Evolutionary conservation across 2,329 filamentous ascomycete genomes (phyloP), one percentile per base, ranked within the genome.

Genomic region (Alternaria brassicae): DNA sequence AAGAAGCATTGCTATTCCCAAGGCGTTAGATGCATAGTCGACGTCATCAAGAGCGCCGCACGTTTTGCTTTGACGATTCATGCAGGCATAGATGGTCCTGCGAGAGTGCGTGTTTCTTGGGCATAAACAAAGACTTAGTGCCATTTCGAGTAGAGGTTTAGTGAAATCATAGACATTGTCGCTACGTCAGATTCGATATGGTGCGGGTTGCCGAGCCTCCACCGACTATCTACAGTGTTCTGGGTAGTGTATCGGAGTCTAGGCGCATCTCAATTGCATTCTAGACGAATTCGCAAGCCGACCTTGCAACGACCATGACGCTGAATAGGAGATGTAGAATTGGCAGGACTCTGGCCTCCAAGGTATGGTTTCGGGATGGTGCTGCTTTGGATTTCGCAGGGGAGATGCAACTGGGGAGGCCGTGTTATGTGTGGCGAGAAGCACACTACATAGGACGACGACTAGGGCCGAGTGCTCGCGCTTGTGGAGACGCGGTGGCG

Each of bases 11-110:
- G 37, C 6, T 5, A 15, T 41, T 23, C 21, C n/a, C 37, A 19
- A 23, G 37, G 10, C 7, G 49, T 10, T 19, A 6, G 37, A 42
- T 6, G 30, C 13, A 40, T 36, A 37, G 36, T 23, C 41, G 32
- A 58, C 55, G 55, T 58, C 41, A 58, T 53, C 49, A 51, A 41
- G 27, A 25, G 13, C 40, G 41, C 13, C 4, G 30, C 21, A 34
- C 13, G 21, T 36, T 23, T 12, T 17, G 15, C 36, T 48, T 25
- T n/a, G 21, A 12, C 28, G 30, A 48, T 15, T n/a, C 8, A 4
- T 34, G 44, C 21, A 1, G 28, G 17, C 44, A 48, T 25, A 30
- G 19, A 19, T 48, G 44, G 17, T 28, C 30, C 44, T 25, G 30
- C 44, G 19, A 3, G 21, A 32, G n/a, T 1, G 13, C 25, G 30